Base-by-base conservation (phyloP, 768 basidiomycete genomes). In the Suillus spraguei region DNA sequence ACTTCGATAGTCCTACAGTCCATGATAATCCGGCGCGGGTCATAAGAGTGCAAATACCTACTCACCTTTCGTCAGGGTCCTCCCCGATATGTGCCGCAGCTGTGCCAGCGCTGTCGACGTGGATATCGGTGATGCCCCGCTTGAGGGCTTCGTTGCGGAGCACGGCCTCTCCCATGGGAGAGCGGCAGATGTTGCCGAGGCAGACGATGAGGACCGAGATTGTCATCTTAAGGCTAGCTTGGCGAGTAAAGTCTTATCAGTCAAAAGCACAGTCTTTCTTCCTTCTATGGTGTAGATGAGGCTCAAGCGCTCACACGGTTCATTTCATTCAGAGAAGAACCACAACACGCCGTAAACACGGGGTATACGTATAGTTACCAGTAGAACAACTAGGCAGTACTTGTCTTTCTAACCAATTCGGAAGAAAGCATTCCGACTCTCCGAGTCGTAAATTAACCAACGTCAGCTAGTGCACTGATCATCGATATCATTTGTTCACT, bases 151-250 rank as follows among this genome's bases (percentile, higher is more conserved):
- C 82, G 60, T 92, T 82, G 64, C 78, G 81, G 36, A 96, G 81
- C 28, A 96, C 91, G 2, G 94, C 95, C 77, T 95, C 93, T 36
- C 94, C 95, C 87, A 97, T 93, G 0, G 95, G 94, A 28, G 92
- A 94, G 39, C 95, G 88, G 72, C 94, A 94, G 63, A 94, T 93
- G 72, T 94, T 94, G 14, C 91, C 91, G 63, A 93, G 76, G 67
- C 92, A 94, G 42, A 94, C 91, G 64, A 93, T 76, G 56, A 94
- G 84, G 36, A 89, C 90, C 60, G 85, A 83, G 66, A 85, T 68
- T 35, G 75, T 60, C 70, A 77, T 70, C 65, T 54, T 28, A 22
- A 38, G 54, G 36, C 16, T 36, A 14, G 33, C 0, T 33, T 54
- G n/a, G 53, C 14, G 35, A 36, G n/a, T 55, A 7, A 16, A 55